Evolutionary conservation across 495 filamentous ascomycete genomes (phyloP), one percentile per base, ranked within the genome.

Genomic region (Trichoderma asperelloides): DNA sequence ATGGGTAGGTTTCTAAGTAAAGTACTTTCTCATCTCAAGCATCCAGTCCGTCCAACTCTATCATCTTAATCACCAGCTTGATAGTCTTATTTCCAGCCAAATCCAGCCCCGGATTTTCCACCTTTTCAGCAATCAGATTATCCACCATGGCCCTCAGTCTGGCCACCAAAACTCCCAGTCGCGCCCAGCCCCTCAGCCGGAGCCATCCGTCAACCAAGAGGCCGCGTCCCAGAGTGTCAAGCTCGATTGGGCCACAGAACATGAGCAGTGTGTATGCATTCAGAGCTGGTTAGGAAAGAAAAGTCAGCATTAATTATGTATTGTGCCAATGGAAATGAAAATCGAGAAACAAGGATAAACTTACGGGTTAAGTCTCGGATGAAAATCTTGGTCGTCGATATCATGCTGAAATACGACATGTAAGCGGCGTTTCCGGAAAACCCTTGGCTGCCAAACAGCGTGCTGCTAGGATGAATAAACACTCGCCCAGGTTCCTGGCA

Each of bases 141-240:
- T 98, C 96, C 16, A 98, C 80, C 87, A 98, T 90, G 62, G 85
- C 87, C 67, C 96, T 81, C 63, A 98, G 76, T 64, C 93, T 82
- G 16, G 88, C 90, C 15, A 97, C 90, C 65, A 98, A 76, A 8
- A 96, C 94, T 13, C 95, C 95, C 65, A 98, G 93, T 25, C 96
- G 81, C 2, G 96, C 96, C 95, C 96, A 98, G 2, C 95, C 95
- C 8, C 93, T 84, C 27, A 98, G 78, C 39, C 91, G 82, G 43
- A 98, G 76, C 96, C 96, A 97, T 49, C 91, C 93, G 78, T 98
- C 96, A 6, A 98, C 91, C 16, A 97, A 78, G 2, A 98, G 79
- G 4, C 96, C 95, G 9, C 94, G 84, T 2, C 94, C 95, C 55
- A 90, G 82, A 0, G 92, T 96, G 75, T 98, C 95, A 2, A 98